Evolutionary conservation across 2,329 filamentous ascomycete species (phyloP), one percentile per base, ranked within the genome.

Genomic region (Clarireedia sp.): DNA sequence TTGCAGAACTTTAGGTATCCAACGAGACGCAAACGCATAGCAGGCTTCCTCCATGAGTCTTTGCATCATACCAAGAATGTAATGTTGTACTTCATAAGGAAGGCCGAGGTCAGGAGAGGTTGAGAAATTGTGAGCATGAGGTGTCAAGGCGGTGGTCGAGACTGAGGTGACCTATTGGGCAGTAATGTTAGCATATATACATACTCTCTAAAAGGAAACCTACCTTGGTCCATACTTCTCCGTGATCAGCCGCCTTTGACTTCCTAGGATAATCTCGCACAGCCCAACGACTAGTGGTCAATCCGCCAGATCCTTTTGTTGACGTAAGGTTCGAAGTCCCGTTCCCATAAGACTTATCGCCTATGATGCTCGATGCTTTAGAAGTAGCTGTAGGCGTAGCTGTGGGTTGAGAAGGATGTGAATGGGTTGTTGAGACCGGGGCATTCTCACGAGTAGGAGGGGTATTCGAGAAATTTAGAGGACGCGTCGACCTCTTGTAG

Each of bases 1-100:
- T 7, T 48, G 43, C 8, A 68, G 43, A 6, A 53, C 43, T 8
- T 63, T 41, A 19, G 65, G 67, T 33, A 68, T 62, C 66, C 64
- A 67, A 38, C 63, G 54, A 3, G 58, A 52, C 5, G 65, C 66
- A 54, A 67, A 65, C n/a, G 64, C 64, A 36, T 59, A 68, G 41
- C 66, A 68, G 5, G 59, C 64, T 49, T 68, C 64, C 51, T 68
- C 67, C 16, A 68, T 45, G 7, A 68, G 65, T 51, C 63, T 50
- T 54, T 68, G 60, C 7, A 68, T 67, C 57, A 66, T 64, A 3
- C 57, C 59, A 14, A 68, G 62, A 17, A 68, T 66, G 48, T 61
- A 67, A 54, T 68, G 66, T 56, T 68, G 67, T 17, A 68, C 67
- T 61, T 68, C 65, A 40, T 68, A 68, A n/a, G 67, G 67, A 19